Evolutionary conservation across 2,329 filamentous ascomycete species (phyloP), one percentile per base, ranked within the genome.

Genomic region (Colletotrichum cordylinicola): DNA sequence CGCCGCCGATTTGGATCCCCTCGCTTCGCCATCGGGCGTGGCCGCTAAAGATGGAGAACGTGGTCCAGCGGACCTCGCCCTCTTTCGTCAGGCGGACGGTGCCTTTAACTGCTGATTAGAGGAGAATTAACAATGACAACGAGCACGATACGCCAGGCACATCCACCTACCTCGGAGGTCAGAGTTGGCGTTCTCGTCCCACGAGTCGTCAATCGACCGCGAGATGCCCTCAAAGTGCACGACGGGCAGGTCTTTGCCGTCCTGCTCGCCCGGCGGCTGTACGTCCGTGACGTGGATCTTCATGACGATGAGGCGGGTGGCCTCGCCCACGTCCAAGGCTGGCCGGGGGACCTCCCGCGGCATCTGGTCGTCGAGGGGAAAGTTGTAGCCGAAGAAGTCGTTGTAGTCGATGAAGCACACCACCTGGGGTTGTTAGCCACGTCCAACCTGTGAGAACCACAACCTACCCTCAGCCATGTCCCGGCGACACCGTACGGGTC

Each of bases 1-100:
- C 79, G 0, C 94, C 94, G 13, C 94, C 94, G 7, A 96, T 83
- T 82, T 96, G 94, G 8, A 96, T 87, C 10, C 93, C 91, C 84
- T 96, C 94, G 80, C 92, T 94, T n/a, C 91, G 89, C 94, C 94
- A 96, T 27, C 93, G 87, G 80, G 94, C 92, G 78, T 94, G 88
- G 64, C 93, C 92, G 78, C 89, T 85, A 77, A 88, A 87, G 15
- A 95, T 88, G 2, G 91, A 94, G 69, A 91, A 91, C 0, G 91
- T 93, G 3, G 93, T 94, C 94, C 94, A 96, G 58, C 93, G 87
- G 6, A 96, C 91, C 77, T 95, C 93, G 13, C 94, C 93, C 77
- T 94, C 89, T 13, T 88, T 87, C 0, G 94, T 96, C 78, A 93
- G 84, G 13, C 92, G 87, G 1, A 94, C 94, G 1, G 85, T 89